phyloP scores from a whole-genome alignment of 2,329 filamentous ascomycete species.

The Aspergillus eucalypticola region DNA sequence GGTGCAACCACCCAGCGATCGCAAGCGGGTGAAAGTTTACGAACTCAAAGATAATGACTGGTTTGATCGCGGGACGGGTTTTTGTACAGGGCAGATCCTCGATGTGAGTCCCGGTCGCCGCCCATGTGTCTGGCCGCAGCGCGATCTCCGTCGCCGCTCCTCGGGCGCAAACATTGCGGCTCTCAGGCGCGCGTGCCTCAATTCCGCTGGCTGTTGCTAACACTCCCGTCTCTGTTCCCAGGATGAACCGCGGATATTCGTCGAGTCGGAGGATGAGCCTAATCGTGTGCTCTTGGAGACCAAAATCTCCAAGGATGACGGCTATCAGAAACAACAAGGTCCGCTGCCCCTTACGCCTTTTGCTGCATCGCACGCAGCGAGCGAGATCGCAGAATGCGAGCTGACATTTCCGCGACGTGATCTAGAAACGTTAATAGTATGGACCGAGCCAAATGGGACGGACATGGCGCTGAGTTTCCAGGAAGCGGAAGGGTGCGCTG shows the following conservation, averaged over 20 bases:
- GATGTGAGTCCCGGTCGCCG: constrained; percentile 58
- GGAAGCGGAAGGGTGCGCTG: constrained; percentile 88
- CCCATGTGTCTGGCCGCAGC: constrained; percentile 8
- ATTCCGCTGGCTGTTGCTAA: constrained; percentile 16
- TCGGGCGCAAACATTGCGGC: constrained; percentile 23
- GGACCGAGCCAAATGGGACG: constrained; percentile 87
- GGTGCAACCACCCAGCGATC: constrained; percentile 51
- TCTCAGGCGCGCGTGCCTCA: constrained; percentile 18
- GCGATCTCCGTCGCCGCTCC: constrained; percentile 15
- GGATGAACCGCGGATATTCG: constrained; percentile 84
- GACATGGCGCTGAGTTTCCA: constrained; percentile 99
- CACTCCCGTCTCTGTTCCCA: constrained; percentile 35
- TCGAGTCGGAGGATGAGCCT: constrained; percentile 91
- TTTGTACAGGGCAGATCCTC: constrained; percentile 77
- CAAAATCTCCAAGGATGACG: constrained; percentile 87
- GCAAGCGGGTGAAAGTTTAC: constrained; percentile 89
- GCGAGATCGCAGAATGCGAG: constrained; percentile 1
- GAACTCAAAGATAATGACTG: constrained; percentile 98
- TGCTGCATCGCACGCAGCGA: constrained; percentile 19
- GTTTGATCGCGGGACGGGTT: constrained; percentile 96
- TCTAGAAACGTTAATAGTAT: constrained; percentile 92
- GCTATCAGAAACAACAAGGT: constrained; percentile 98
- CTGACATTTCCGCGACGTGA: constrained; percentile 28
- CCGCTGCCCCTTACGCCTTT: constrained; percentile 27
- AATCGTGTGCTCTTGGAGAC: constrained; percentile 83